Evolutionary conservation across 257 asterid species (phyloP), one percentile per base, ranked within the genome.

Genomic region (Solanum verrucosum): DNA sequence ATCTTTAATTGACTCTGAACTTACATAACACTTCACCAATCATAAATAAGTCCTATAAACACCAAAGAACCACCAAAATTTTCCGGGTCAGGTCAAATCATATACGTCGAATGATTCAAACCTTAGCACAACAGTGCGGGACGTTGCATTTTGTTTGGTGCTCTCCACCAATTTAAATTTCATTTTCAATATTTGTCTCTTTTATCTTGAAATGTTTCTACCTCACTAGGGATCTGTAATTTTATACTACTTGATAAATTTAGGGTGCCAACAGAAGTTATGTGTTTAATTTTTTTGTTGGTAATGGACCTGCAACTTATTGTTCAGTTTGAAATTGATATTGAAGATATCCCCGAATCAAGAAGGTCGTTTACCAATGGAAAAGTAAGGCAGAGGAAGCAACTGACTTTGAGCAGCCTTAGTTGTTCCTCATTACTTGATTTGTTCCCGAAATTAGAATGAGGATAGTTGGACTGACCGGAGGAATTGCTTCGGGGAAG

Each of bases 401-500:
- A 35, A 74, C 52, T 74, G 31, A 37, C 37, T 5, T 37, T 27
- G 75, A 68, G 75, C 83, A 35, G 83, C 83, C n/a, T n/a, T 42
- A 35, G 6, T 38, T 75, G 56, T 75, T 75, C 56, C 49, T 75
- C 11, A 12, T 75, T 6, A 23, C 59, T 38, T 44, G 83, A 40
- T 42, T 68, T 40, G 2, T 71, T 7, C 44, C 46, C 9, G 4
- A 44, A 10, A 33, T 86, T 5, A 86, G 84, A 79, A 95, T 95
- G 99, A 95, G 98, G 93, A 87, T 97, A 77, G 95, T 96, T 2
- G 98, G 99, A 86, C 87, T 97, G 89, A 97, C 98, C 0, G 97
- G 98, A 79, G 98, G 98, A 72, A 95, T 95, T 72, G 92, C 94
- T 52, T 93, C 99, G 6, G 98, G 99, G 35, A 97, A 97, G 93